phyloP scores from a whole-genome alignment of 345 rosid genomes.

The Rhodamnia rubescens region DNA sequence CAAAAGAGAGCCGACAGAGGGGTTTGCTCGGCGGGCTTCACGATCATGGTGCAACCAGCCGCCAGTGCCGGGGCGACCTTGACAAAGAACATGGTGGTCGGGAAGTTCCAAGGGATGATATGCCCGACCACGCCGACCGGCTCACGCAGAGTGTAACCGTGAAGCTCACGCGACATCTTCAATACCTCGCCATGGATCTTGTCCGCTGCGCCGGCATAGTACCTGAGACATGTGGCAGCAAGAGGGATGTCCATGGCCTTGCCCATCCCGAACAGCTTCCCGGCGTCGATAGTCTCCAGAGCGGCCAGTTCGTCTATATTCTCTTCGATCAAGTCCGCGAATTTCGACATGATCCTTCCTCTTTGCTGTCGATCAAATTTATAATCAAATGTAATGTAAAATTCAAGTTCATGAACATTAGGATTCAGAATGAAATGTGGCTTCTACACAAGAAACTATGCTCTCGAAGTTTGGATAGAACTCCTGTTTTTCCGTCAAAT shows the following conservation, averaged over 20 bases:
- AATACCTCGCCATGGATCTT: conserved; percentile 72
- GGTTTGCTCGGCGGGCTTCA: conserved; percentile 91
- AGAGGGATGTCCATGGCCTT: conserved; percentile 47
- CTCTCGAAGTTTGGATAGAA: background rate
- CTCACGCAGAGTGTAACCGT: conserved; percentile 66
- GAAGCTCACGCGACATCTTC: conserved; percentile 42
- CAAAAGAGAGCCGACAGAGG: conserved; percentile 76
- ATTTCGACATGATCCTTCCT: conserved; percentile 44
- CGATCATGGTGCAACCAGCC: conserved; percentile 77
- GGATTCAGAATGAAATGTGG: background rate
- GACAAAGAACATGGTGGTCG: conserved; percentile 45
- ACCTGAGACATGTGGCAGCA: conserved; percentile 25
- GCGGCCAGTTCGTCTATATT: conserved; percentile 59
- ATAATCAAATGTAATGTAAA: background rate
- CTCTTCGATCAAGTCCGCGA: conserved; percentile 54
- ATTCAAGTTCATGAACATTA: background rate
- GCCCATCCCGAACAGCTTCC: conserved; percentile 36
- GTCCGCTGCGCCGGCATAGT: conserved; percentile 83
- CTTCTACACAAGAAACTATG: background rate
- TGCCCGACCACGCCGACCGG: conserved; percentile 78
- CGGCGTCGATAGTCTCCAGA: conserved; percentile 56
- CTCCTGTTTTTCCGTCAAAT: background rate
- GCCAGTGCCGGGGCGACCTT: conserved; percentile 70
- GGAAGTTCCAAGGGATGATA: conserved; percentile 87
- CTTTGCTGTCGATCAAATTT: conserved; percentile 30